Evolutionary conservation across 495 filamentous ascomycete genomes (phyloP).

Genomic region (Parathielavia appendiculata): DNA sequence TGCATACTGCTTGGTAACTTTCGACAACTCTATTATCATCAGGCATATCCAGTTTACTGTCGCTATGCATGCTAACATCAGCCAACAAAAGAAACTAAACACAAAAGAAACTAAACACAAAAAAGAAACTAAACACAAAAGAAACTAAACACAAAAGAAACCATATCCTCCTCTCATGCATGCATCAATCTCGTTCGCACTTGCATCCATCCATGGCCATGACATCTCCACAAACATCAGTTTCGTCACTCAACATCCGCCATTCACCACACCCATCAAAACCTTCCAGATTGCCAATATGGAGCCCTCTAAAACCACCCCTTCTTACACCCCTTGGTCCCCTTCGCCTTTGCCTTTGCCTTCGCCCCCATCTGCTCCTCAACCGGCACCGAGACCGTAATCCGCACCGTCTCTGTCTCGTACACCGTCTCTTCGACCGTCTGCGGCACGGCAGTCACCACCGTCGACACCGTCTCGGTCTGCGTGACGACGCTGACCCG

Average conservation of each 20-base stretch:
- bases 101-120: not conserved
- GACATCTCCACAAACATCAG: too few species aligned
- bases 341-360: constrained; percentile 6
- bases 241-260: not conserved
- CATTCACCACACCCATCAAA: not conserved
- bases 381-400: constrained; percentile 25
- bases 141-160: too few species aligned
- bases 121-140: not conserved
- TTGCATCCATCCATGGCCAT: too few species aligned
- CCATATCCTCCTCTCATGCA: too few species aligned
- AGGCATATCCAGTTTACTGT: not conserved
- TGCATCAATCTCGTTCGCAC: too few species aligned
- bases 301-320: constrained; percentile 14
- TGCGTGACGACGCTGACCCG: constrained; percentile 18
- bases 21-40: not conserved
- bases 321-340: not conserved
- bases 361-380: constrained; percentile 2
- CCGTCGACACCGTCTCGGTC: constrained; percentile 24
- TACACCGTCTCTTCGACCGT: constrained; percentile 29
- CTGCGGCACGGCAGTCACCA: constrained; percentile 23
- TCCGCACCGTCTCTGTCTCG: constrained; percentile 27
- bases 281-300: not conserved
- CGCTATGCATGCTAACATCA: constrained; percentile 7
- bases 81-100: not conserved
- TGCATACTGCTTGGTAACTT: too few species aligned